Base-by-base conservation (phyloP, 768 basidiomycete species). In the Mycena rosella region DNA sequence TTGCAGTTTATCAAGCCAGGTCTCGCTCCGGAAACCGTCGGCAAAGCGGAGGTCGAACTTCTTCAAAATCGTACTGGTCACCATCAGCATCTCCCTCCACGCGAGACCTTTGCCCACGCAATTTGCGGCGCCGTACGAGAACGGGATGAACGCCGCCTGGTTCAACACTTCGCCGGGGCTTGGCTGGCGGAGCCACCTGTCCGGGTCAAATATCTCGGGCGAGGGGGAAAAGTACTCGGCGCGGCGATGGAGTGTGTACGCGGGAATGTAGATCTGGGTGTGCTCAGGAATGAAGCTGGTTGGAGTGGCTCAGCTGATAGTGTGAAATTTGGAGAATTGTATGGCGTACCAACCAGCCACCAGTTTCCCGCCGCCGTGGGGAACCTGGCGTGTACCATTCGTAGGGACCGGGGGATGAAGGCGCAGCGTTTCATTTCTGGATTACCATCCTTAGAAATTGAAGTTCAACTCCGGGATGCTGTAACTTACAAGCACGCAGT, bases 391-490 rank as follows among this genome's bases (percentile, higher is more conserved):
- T 72, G 49, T 84, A 79, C 70, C 84, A 81, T 51, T 80, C 77
- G 49, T 82, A 52, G 84, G 79, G 27, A 88, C 75, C 7, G 88
- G 81, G 13, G 87, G 85, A 58, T 79, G 80, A n/a, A 88, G 77
- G 32, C 87, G 82, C 29, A 88, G 73, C 0, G 80, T 75, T 65
- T 88, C 87, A 32, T 86, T 86, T 60, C 87, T 87, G 65, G 54
- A 32, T 14, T 34, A 56, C 52, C 5, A 27, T 29, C 9, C 47
- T 24, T 27, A 15, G 17, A 24, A 6, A n/a, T n/a, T n/a, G n/a
- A n/a, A 45, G 27, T 24, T 13, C 1, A 26, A 47, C 1, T 6
- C 45, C 18, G 26, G 44, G 36, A 9, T 27, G 14, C 45, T 47
- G 4, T 26, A 17, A 60, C 78, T 52, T 44, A 79, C 79, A 80